These are phyloP conservation scores for Podila epigama DNA, from an alignment of 192 early-diverging fungal species.

Conservation along the genomic window DNA sequence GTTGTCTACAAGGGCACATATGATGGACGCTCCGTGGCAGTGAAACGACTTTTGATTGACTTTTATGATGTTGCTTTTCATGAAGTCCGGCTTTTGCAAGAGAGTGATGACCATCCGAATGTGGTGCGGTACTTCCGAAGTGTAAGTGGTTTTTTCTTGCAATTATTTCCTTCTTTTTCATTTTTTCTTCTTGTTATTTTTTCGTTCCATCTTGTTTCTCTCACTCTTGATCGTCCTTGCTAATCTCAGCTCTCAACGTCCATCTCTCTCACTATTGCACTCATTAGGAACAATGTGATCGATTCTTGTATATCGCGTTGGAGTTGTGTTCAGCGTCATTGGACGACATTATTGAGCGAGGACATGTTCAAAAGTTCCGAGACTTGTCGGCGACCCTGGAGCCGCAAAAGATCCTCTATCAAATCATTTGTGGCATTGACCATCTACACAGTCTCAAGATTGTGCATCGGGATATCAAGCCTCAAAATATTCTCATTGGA, in stretches of 20 bases:
- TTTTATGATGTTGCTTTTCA: slow-evolving; percentile 97
- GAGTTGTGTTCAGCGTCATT: slow-evolving; percentile 93
- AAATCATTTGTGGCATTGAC: slow-evolving; percentile 86
- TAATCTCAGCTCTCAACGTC: too few species aligned
- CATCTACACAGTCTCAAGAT: slow-evolving; percentile 94
- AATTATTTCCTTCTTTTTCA: background rate
- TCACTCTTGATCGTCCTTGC: background rate
- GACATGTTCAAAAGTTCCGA: slow-evolving; percentile 50
- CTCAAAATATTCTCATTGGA: slow-evolving; percentile 91
- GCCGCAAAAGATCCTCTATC: slow-evolving; percentile 75
- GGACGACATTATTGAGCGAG: slow-evolving; percentile 82
- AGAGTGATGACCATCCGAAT: slow-evolving; percentile 95
- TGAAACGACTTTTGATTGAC: slow-evolving; percentile 92
- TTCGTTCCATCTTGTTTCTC: background rate
- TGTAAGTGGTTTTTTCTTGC: slow-evolving; percentile 46
- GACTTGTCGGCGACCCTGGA: slow-evolving; percentile 60
- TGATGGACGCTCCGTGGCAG: slow-evolving; percentile 90
- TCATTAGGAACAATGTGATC: slow-evolving; percentile 75
- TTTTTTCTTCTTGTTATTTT: background rate
- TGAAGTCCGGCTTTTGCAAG: slow-evolving; percentile 91
- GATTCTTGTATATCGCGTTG: slow-evolving; percentile 97
- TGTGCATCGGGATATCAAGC: slow-evolving; percentile 98
- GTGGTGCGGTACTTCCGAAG: slow-evolving; percentile 95
- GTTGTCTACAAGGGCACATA: slow-evolving; percentile 95
- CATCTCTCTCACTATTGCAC: too few species aligned